Evolutionary conservation across 1,284 basidiomycete genomes (phyloP), one percentile per base, ranked within the genome.

Genomic region (Takashimella koratensis): DNA sequence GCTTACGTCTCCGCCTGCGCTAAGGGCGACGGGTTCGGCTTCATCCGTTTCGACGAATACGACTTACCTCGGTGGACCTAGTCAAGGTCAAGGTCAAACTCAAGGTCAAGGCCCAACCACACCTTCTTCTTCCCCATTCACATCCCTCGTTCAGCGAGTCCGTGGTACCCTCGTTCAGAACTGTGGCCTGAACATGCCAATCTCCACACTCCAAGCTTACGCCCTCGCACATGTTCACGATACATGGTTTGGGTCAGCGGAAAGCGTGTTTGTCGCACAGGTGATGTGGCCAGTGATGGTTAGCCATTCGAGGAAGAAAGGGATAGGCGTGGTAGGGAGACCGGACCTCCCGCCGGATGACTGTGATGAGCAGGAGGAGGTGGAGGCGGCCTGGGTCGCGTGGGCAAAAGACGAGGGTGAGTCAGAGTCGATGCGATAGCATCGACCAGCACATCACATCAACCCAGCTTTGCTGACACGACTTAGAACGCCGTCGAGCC

Each of bases 371-470:
- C 58, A 54, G 6, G 43, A 47, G 5, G 64, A 66, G 20, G 52
- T 60, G 12, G 60, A 65, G 36, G 60, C 62, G n/a, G 66, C 64
- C 4, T 73, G 70, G 70, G 47, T 57, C 5, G 51, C 57, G 5
- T 73, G 70, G 70, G 70, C 70, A n/a, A 67, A 70, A 50, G 70
- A 70, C 27, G 66, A 68, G 44, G 65, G 65, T 67, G 47, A 54
- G 63, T 50, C 1, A 12, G n/a, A n/a, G n/a, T n/a, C n/a, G n/a
- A n/a, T n/a, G n/a, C n/a, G n/a, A n/a, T n/a, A n/a, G n/a, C n/a
- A n/a, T n/a, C n/a, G n/a, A n/a, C n/a, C n/a, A n/a, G n/a, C n/a
- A n/a, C n/a, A n/a, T n/a, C n/a, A n/a, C n/a, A n/a, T n/a, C n/a
- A n/a, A n/a, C n/a, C n/a, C n/a, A n/a, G n/a, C n/a, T n/a, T n/a